A percentile compares a stretch with the other conserved stretches of the same genome.
Evolutionary conservation across 768 basidiomycete species (phyloP).

Genomic region (Postia placenta): DNA sequence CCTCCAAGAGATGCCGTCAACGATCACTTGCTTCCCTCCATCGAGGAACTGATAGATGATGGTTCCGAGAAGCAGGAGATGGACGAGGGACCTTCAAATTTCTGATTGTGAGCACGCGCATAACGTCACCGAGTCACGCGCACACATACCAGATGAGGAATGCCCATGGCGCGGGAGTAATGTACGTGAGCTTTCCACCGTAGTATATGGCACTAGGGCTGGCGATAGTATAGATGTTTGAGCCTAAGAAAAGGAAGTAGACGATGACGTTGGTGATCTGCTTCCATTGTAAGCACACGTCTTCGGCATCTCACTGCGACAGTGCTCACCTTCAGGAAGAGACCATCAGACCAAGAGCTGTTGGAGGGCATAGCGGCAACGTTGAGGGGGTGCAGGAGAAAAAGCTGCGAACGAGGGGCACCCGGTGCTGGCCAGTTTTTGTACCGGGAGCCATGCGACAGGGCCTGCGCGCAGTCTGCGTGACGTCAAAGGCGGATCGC

Average conservation of each 20-base stretch:
- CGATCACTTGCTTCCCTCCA: constrained; percentile 65
- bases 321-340: constrained; percentile 67
- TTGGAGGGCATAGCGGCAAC: constrained; percentile 12
- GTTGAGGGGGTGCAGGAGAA: not conserved
- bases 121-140: too few species aligned
- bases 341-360: constrained; percentile 71
- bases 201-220: constrained; percentile 68
- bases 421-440: not conserved
- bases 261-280: constrained; percentile 76
- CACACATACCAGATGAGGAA: constrained; percentile 77
- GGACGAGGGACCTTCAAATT: constrained; percentile 75
- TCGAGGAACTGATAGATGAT: constrained; percentile 88
- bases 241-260: constrained; percentile 83
- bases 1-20: constrained; percentile 88
- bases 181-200: constrained; percentile 78
- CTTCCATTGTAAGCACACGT: constrained; percentile 1
- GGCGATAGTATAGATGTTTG: constrained; percentile 83
- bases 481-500: constrained; percentile 5
- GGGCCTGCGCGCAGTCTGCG: constrained; percentile 3
- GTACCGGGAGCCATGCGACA: not conserved
- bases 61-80: constrained; percentile 85
- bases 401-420: not conserved
- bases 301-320: not conserved
- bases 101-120: constrained; percentile 7
- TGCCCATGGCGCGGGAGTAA: constrained; percentile 92